Evolutionary conservation across 352 stramenopile genomes (phyloP).

Genomic region (Pythium inflatum): DNA sequence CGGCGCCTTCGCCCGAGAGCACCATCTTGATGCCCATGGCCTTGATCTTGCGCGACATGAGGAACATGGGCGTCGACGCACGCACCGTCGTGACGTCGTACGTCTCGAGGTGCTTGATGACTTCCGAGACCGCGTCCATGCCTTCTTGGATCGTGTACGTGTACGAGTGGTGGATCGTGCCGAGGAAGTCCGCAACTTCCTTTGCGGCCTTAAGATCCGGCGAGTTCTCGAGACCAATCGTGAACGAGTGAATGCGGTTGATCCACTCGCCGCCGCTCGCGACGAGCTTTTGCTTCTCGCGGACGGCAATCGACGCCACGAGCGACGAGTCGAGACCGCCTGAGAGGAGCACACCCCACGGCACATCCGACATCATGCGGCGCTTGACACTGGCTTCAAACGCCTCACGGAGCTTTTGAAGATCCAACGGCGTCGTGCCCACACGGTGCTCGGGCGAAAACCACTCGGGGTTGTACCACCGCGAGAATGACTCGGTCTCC

Average conservation of each 20-base stretch:
- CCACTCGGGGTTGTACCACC: conserved; percentile 97
- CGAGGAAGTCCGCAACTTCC: conserved; percentile 96
- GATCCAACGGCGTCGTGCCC: conserved; percentile 64
- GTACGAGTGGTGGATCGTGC: conserved; percentile 98
- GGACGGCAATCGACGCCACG: conserved; percentile 95
- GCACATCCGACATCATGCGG: conserved; percentile 99
- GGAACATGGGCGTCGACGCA: conserved; percentile 98
- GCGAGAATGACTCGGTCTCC: conserved; percentile 89
- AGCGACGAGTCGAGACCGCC: conserved; percentile 98
- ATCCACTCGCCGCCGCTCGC: conserved; percentile 81
- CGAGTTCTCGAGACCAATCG: conserved; percentile 95
- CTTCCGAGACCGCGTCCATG: conserved; percentile 96
- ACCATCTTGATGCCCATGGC: conserved; percentile 99
- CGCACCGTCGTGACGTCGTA: conserved; percentile 99
- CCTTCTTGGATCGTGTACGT: conserved; percentile 99
- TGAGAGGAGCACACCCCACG: conserved; percentile 98
- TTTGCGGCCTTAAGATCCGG: conserved; percentile 96
- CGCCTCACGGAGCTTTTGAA: conserved; percentile 78
- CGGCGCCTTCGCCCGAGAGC: conserved; percentile 96
- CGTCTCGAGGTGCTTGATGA: conserved; percentile 98
- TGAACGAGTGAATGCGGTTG: conserved; percentile 98
- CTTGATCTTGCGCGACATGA: conserved; percentile 99
- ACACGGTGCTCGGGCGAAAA: conserved; percentile 74
- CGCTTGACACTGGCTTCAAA: conserved; percentile 96
- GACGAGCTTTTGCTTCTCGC: conserved; percentile 90